Evolutionary conservation across 306 rosid species (phyloP), one percentile per base, ranked within the genome.

Genomic region (Rosa persica): DNA sequence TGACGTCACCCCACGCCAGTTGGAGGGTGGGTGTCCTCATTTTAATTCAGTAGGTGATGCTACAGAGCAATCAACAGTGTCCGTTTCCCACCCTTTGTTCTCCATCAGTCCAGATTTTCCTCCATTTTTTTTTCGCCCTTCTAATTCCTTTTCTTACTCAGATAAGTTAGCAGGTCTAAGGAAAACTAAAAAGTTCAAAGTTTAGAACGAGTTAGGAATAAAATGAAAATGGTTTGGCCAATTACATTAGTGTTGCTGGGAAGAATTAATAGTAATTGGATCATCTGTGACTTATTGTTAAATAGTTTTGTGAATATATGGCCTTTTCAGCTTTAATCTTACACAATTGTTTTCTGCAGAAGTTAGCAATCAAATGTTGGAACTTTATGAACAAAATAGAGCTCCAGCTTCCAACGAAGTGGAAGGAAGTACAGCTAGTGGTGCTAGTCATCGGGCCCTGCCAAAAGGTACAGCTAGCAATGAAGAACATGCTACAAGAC

Each of bases 1-100:
- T 83, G 98, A 95, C 79, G 98, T 95, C 87, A 95, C 95, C 81
- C 98, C 98, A 79, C 98, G 98, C 82, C 98, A 95, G 82, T 89
- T 95, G 96, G 99, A 95, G 94, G 99, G 99, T 95, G 85, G 90
- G 97, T 89, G 83, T 88, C 91, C 77, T 89, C 76, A 86, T 47
- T 84, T 75, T 83, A 76, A 82, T 75, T 78, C 80, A 82, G 72
- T 81, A 78, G 83, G 71, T 61, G 78, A 43, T 61, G 78, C 78
- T 75, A 61, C 71, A 76, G 79, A 76, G 72, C 79, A 62, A 47
- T 76, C 34, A 75, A 43, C 78, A 76, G 60, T 76, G 72, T 76
- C 79, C 22, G 40, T 75, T 44, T 39, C 71, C 44, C n/a, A 62
- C 72, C 40, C 79, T 60, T 60, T 57, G 16, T 42, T 60, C 27